Percentiles rank a stretch among this genome's conserved stretches.
Evolutionary conservation across 2,329 filamentous ascomycete species (phyloP).

Genomic region (Xylariaceae sp.): DNA sequence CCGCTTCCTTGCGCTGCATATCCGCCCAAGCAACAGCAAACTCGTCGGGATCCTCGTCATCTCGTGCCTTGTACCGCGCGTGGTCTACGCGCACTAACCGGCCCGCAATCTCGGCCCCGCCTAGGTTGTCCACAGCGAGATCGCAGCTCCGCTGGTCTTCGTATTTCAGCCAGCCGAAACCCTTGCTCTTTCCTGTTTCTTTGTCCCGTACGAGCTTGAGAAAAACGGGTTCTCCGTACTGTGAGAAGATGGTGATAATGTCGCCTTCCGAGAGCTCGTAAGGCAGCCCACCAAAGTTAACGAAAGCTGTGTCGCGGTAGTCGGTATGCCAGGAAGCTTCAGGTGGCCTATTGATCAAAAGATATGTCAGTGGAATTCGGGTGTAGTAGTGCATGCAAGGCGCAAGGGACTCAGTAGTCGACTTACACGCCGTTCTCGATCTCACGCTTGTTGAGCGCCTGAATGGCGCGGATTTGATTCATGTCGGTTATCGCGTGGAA

Average conservation of each 20-base stretch:
- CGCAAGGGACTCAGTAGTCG: not conserved
- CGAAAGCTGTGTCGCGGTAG: slow-evolving; percentile 94
- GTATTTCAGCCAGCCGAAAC: slow-evolving; percentile 97
- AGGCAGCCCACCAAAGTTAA: slow-evolving; percentile 94
- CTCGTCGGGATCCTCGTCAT: slow-evolving; percentile 73
- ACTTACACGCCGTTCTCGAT: slow-evolving; percentile 84
- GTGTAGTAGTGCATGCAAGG: not conserved
- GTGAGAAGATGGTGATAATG: slow-evolving; percentile 93
- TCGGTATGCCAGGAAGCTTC: slow-evolving; percentile 96
- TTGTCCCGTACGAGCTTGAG: slow-evolving; percentile 93
- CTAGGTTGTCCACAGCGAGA: slow-evolving; percentile 93
- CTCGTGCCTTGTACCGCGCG: slow-evolving; percentile 85
- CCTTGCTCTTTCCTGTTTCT: slow-evolving; percentile 92
- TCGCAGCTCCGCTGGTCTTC: slow-evolving; percentile 97
- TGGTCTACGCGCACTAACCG: slow-evolving; percentile 88
- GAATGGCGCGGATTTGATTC: slow-evolving; percentile 93
- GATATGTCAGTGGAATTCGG: slow-evolving; percentile 33
- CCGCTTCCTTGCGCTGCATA: slow-evolving; percentile 59
- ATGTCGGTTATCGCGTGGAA: slow-evolving; percentile 55
- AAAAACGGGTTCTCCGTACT: slow-evolving; percentile 94
- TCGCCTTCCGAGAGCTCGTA: slow-evolving; percentile 95
- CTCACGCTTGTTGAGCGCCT: slow-evolving; percentile 91
- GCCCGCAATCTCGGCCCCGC: slow-evolving; percentile 82
- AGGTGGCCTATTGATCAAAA: slow-evolving; percentile 64
- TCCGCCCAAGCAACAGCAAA: slow-evolving; percentile 65